These are phyloP conservation scores for Penicilliopsis zonata DNA, from an alignment of 495 filamentous ascomycete genomes.

Conservation along the genomic window DNA sequence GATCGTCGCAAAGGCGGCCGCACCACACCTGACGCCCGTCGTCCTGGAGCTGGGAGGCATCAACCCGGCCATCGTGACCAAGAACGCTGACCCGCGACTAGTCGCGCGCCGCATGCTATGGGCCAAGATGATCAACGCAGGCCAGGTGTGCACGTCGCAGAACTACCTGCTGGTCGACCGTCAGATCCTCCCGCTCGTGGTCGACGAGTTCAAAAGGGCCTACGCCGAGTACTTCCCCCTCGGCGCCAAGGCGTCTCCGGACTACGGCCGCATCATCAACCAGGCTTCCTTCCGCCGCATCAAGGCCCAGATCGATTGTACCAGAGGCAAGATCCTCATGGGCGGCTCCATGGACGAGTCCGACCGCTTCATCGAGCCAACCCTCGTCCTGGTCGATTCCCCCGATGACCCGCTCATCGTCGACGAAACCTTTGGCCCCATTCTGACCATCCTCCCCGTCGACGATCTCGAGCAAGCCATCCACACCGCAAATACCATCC, in stretches of 20 bases:
- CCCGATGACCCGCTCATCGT: slow-evolving; percentile 63
- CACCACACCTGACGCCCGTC: slow-evolving; percentile 82
- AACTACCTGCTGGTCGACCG: slow-evolving; percentile 82
- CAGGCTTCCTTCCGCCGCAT: slow-evolving; percentile 66
- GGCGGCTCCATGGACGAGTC: slow-evolving; percentile 71
- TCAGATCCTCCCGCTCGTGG: slow-evolving; percentile 54
- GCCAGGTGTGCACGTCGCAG: slow-evolving; percentile 80
- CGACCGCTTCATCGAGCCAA: slow-evolving; percentile 76
- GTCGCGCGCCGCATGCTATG: slow-evolving; percentile 77
- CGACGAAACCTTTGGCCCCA: slow-evolving; percentile 83
- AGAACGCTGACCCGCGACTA: slow-evolving; percentile 65
- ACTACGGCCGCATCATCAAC: slow-evolving; percentile 73
- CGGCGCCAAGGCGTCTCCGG: slow-evolving; percentile 59
- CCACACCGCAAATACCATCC: slow-evolving; percentile 57
- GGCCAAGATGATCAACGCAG: slow-evolving; percentile 75
- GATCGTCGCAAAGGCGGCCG: slow-evolving; percentile 85
- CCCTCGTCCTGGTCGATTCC: slow-evolving; percentile 64
- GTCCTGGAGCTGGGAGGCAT: slow-evolving; percentile 79
- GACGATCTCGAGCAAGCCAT: slow-evolving; percentile 72
- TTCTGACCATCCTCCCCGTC: slow-evolving; percentile 68
- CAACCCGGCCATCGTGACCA: slow-evolving; percentile 84
- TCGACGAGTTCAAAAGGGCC: slow-evolving; percentile 59
- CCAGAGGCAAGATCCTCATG: slow-evolving; percentile 71
- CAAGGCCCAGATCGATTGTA: slow-evolving; percentile 75
- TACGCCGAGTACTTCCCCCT: slow-evolving; percentile 76